These are phyloP conservation scores for Dianthus caryophyllus DNA, from an alignment of 148 eudicot species.

Conservation along the genomic window DNA sequence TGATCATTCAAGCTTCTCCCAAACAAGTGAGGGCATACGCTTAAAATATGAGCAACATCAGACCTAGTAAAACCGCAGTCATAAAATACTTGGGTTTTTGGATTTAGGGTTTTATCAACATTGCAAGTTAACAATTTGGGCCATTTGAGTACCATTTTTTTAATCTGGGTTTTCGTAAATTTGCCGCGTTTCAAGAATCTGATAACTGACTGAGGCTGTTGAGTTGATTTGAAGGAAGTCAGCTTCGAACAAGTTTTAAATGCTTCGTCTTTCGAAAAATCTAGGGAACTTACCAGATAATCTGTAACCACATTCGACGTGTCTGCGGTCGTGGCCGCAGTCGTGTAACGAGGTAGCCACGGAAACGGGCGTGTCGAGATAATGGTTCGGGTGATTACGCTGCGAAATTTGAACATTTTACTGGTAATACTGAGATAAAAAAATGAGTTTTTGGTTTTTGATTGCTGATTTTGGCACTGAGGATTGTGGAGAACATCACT, in stretches of 20 bases:
- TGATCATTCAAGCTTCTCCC: constrained; percentile 13
- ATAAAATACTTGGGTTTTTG: constrained; percentile 30
- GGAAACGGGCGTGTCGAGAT: no score
- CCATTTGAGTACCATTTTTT: not conserved
- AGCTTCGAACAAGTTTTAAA: constrained; percentile 23
- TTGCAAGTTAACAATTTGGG: constrained; percentile 21
- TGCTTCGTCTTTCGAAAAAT: constrained; percentile 31
- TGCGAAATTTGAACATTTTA: constrained; percentile 11
- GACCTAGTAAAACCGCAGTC: constrained; percentile 26
- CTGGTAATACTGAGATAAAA: no score
- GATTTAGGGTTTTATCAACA: constrained; percentile 33
- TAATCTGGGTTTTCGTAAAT: constrained; percentile 27
- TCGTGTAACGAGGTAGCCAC: not conserved
- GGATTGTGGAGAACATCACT: no score
- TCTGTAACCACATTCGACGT: no score
- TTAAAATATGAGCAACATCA: constrained; percentile 18
- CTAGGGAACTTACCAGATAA: constrained; percentile 28
- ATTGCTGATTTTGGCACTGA: no score
- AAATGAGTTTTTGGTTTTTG: no score
- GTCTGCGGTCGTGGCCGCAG: not conserved
- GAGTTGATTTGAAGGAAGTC: constrained; percentile 14
- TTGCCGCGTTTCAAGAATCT: constrained; percentile 14
- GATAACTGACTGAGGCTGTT: constrained; percentile 23
- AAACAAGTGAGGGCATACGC: not conserved
- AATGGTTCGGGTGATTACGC: not conserved